A percentile compares a stretch with the other conserved stretches of the same genome.
These are phyloP conservation scores for Colletotrichum sp. DNA, from an alignment of 2,329 filamentous ascomycete genomes.

Conservation along the genomic window DNA sequence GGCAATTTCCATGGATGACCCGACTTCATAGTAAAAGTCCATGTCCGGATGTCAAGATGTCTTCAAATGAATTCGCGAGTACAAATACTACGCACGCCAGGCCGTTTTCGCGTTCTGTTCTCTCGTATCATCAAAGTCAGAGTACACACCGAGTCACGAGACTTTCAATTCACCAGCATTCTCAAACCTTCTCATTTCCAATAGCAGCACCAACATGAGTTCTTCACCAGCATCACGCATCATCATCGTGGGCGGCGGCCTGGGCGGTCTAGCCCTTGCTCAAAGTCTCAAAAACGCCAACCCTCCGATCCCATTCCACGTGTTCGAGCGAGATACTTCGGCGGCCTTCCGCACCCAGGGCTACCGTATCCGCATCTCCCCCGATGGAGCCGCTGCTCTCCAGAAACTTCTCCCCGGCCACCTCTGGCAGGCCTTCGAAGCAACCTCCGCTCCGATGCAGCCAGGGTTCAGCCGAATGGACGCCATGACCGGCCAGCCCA, in stretches of 20 bases:
- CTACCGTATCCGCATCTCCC: slow-evolving; percentile 63
- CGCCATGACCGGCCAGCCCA: rapidly evolving
- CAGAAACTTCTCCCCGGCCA: not conserved
- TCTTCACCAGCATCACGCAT: not conserved
- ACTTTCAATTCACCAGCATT: not conserved
- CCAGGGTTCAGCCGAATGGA: not conserved
- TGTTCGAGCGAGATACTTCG: slow-evolving; percentile 61
- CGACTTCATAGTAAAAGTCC: not conserved
- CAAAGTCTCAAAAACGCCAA: not conserved
- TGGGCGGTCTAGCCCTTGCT: not conserved
- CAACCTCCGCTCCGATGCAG: not conserved
- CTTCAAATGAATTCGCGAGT: not conserved
- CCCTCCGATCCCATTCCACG: slow-evolving; percentile 39
- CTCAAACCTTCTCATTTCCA: rapidly evolving
- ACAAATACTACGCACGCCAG: rapidly evolving
- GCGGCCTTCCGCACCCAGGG: slow-evolving; percentile 64
- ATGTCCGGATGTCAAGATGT: not conserved
- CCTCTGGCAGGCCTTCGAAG: not conserved
- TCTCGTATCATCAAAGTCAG: not conserved
- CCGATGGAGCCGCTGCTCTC: slow-evolving; percentile 32
- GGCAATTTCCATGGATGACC: not conserved
- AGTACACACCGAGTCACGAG: not conserved
- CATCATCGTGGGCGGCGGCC: not conserved
- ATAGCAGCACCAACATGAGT: rapidly evolving
- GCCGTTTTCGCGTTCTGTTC: rapidly evolving